Evolutionary conservation across 2,329 filamentous ascomycete species (phyloP).

Genomic region (Nigrospora osmanthi): DNA sequence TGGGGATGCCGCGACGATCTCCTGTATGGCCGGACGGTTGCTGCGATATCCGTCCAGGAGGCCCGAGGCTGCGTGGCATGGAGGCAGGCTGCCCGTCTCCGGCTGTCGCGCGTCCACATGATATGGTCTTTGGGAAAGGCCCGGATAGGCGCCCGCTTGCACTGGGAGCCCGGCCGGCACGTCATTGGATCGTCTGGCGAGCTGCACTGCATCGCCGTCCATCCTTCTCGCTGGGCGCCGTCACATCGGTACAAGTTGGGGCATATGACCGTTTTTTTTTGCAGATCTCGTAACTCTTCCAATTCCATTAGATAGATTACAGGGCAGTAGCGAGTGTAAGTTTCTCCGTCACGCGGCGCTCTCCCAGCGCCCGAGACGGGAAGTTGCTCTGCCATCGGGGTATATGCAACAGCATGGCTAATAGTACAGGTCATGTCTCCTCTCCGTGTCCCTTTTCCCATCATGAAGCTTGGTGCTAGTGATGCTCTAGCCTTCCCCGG

Average conservation of each 20-base stretch:
- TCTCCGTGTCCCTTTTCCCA: conserved; percentile 3
- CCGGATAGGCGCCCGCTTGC: too few species aligned
- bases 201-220: too few species aligned
- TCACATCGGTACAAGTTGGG: too few species aligned
- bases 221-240: too few species aligned
- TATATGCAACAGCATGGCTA: conserved; percentile 6
- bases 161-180: too few species aligned
- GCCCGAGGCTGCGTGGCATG: too few species aligned
- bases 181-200: too few species aligned
- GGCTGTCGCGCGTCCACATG: too few species aligned
- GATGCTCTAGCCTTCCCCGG: background rate
- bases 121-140: too few species aligned
- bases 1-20: conserved; percentile 1
- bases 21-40: background rate
- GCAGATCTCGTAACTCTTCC: background rate
- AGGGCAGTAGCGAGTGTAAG: conserved; percentile 9
- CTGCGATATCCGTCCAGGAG: too few species aligned
- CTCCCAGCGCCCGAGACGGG: background rate
- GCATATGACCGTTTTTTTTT: background rate
- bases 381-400: conserved; percentile 5
- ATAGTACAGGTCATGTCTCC: conserved; percentile 7
- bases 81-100: too few species aligned
- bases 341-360: conserved; percentile 3
- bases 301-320: conserved; percentile 6
- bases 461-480: background rate